These are phyloP conservation scores for Lichenothelia convexa DNA, from an alignment of 495 filamentous ascomycete genomes.

Conservation along the genomic window DNA sequence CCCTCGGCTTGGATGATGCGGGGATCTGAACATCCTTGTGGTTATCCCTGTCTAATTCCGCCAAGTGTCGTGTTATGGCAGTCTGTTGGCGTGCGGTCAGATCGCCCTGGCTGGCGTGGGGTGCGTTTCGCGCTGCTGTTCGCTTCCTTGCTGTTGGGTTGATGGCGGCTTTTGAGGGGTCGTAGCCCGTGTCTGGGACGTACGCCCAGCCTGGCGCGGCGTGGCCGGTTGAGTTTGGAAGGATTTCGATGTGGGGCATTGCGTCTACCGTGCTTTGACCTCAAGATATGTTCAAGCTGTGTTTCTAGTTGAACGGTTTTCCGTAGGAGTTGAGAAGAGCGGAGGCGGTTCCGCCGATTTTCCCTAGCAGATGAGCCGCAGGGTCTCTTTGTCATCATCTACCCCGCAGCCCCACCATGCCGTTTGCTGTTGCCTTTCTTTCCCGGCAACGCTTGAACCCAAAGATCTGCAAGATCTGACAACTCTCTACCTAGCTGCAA, in stretches of 20 bases:
- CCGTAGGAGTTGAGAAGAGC: too few relatives aligned
- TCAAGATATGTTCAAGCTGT: too few relatives aligned
- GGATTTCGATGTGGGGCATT: conserved; percentile 38
- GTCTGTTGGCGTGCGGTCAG: conserved; percentile 59
- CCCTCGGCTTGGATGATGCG: conserved; percentile 32
- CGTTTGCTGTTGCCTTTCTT: too few relatives aligned
- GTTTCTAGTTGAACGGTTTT: too few relatives aligned
- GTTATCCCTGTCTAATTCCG: conserved; percentile 65
- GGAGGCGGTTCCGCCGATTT: too few relatives aligned
- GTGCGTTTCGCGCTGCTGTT: conserved; percentile 37
- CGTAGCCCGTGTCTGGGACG: conserved; percentile 54
- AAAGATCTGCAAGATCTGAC: too few relatives aligned
- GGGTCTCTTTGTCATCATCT: too few relatives aligned
- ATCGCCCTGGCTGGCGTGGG: conserved; percentile 33
- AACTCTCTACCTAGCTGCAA: too few relatives aligned
- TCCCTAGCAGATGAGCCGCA: too few relatives aligned
- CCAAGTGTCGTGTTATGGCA: conserved; percentile 56
- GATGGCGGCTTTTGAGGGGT: conserved; percentile 39
- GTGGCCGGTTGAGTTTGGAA: conserved; percentile 47
- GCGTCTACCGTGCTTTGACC: too few relatives aligned
- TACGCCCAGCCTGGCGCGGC: conserved; percentile 74
- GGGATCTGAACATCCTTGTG: conserved; percentile 51
- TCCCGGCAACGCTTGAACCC: too few relatives aligned
- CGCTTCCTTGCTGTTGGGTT: conserved; percentile 36
- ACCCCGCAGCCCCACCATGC: too few relatives aligned